phyloP scores from a whole-genome alignment of 768 basidiomycete species.

The Coprinopsis sp. region DNA sequence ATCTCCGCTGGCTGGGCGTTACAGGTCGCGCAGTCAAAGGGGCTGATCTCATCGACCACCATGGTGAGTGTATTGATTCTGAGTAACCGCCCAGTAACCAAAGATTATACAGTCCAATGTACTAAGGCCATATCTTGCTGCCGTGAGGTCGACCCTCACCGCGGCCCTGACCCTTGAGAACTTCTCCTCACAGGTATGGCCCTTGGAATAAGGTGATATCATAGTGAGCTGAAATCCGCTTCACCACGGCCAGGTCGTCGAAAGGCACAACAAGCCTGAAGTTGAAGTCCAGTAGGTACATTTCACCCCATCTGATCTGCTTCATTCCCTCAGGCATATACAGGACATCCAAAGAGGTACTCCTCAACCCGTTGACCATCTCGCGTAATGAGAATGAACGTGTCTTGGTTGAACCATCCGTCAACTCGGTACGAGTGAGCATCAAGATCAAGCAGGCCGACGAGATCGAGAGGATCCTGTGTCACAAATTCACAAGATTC shows the following conservation, averaged over 20 bases:
- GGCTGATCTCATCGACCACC: conserved; percentile 7
- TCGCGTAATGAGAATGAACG: conserved; percentile 97
- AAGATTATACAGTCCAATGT: conserved; percentile 73
- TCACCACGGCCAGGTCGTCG: conserved; percentile 81
- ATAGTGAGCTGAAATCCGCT: conserved; percentile 8
- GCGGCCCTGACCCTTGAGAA: conserved; percentile 96
- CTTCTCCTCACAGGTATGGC: conserved; percentile 88
- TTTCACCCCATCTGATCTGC: background rate
- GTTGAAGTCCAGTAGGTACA: conserved; percentile 74
- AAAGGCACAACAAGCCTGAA: conserved; percentile 96
- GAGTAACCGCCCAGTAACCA: background rate
- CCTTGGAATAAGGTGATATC: conserved; percentile 11
- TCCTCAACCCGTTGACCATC: conserved; percentile 90
- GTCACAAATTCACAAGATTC: conserved; percentile 97
- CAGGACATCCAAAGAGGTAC: conserved; percentile 89
- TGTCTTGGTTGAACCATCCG: conserved; percentile 93
- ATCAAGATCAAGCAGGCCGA: conserved; percentile 99
- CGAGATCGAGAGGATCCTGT: conserved; percentile 95
- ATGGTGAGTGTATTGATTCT: conserved; percentile 44
- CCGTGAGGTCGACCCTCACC: conserved; percentile 94
- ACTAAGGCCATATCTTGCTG: conserved; percentile 91
- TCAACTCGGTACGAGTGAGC: conserved; percentile 95
- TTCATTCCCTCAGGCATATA: conserved; percentile 6
- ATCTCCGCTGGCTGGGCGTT: conserved; percentile 38
- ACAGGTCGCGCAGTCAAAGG: conserved; percentile 3